phyloP scores from a whole-genome alignment of 2,329 filamentous ascomycete genomes.

The Calonectria crousiana region DNA sequence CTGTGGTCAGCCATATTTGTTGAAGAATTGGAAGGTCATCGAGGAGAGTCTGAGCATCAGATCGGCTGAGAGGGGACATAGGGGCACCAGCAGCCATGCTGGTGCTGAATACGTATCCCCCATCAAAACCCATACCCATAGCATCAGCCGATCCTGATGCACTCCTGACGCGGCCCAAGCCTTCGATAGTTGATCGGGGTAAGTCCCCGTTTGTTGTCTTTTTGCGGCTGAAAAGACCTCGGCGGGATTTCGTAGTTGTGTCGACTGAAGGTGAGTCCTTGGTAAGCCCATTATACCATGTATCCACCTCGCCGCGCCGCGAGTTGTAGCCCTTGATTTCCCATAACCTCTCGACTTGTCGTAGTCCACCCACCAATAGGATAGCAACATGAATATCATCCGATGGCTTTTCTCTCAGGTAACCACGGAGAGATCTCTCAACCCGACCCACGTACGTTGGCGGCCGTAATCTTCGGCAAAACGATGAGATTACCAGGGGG shows the following conservation, averaged over 20 bases:
- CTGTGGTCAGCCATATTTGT: constrained; percentile 73
- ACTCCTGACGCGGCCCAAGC: constrained; percentile 41
- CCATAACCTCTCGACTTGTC: constrained; percentile 74
- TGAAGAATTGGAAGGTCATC: constrained; percentile 69
- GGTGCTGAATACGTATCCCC: constrained; percentile 67
- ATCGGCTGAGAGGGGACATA: constrained; percentile 66
- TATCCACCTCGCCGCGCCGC: constrained; percentile 69
- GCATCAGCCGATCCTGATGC: constrained; percentile 48
- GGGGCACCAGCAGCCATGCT: constrained; percentile 72
- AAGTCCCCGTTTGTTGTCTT: constrained; percentile 59
- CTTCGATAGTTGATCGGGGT: constrained; percentile 42
- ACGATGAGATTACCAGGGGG: constrained; percentile 73
- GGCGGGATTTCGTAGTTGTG: constrained; percentile 59
- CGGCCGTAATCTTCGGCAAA: constrained; percentile 71
- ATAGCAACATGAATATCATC: constrained; percentile 74
- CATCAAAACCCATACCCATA: constrained; percentile 44
- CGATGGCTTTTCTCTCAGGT: constrained; percentile 71
- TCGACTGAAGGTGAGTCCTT: constrained; percentile 55
- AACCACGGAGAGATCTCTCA: constrained; percentile 72
- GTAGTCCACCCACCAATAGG: constrained; percentile 70
- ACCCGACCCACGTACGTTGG: constrained; percentile 74
- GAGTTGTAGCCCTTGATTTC: constrained; percentile 75
- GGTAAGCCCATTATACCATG: constrained; percentile 67
- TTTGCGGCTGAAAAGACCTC: constrained; percentile 69
- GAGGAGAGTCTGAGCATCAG: constrained; percentile 64